Percentiles rank a stretch among this genome's conserved stretches.
phyloP scores from a whole-genome alignment of 2,329 filamentous ascomycete genomes.

The Daldinia eschscholtzii region DNA sequence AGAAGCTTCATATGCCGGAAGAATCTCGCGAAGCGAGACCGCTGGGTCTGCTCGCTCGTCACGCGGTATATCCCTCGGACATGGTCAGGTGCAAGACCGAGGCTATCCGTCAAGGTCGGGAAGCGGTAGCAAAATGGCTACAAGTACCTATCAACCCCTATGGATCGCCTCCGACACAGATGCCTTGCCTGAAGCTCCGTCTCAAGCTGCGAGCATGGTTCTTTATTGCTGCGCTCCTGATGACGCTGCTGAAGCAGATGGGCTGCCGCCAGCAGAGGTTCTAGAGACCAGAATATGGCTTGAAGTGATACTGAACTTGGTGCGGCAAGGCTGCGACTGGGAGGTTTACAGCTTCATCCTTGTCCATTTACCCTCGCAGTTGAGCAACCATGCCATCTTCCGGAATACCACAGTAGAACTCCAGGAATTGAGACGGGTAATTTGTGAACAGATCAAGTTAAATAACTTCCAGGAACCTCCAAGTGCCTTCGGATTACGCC shows the following conservation, averaged over 20 bases:
- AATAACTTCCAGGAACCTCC: slow-evolving; percentile 87
- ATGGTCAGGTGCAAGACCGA: slow-evolving; percentile 61
- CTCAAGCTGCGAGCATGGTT: slow-evolving; percentile 63
- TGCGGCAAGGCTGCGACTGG: slow-evolving; percentile 84
- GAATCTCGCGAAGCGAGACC: slow-evolving; percentile 61
- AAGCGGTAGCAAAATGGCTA: slow-evolving; percentile 55
- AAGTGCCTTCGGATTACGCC: slow-evolving; percentile 80
- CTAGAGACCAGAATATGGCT: slow-evolving; percentile 78
- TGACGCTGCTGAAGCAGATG: slow-evolving; percentile 36
- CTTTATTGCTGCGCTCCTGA: slow-evolving; percentile 59
- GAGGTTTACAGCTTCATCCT: slow-evolving; percentile 93
- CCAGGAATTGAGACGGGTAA: slow-evolving; percentile 76
- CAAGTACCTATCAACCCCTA: slow-evolving; percentile 62
- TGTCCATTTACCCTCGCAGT: slow-evolving; percentile 85
- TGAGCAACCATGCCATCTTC: slow-evolving; percentile 92
- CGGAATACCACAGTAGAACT: slow-evolving; percentile 79
- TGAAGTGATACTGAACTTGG: slow-evolving; percentile 79
- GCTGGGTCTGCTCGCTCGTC: slow-evolving; percentile 58
- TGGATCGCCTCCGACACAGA: slow-evolving; percentile 71
- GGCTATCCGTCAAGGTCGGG: slow-evolving; percentile 57
- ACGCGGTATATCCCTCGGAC: slow-evolving; percentile 66
- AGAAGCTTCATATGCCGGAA: slow-evolving; percentile 61
- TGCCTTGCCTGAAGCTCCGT: slow-evolving; percentile 64
- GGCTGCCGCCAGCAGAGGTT: slow-evolving; percentile 53
- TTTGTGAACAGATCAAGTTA: slow-evolving; percentile 86